These are phyloP conservation scores for Circinella minor DNA, from an alignment of 371 early-diverging fungal species.

Conservation along the genomic window DNA sequence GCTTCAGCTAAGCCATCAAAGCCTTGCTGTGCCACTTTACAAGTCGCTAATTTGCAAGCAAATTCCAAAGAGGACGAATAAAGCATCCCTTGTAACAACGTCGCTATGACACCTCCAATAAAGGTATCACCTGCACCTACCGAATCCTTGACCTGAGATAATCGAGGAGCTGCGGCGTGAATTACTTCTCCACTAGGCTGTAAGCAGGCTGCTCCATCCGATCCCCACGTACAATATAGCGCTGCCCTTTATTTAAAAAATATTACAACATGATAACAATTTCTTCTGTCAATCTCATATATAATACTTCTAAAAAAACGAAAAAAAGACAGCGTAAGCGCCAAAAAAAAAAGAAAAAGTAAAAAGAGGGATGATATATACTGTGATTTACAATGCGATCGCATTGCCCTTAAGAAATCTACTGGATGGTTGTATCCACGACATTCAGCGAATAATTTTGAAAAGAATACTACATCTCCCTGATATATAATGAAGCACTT, in stretches of 20 bases:
- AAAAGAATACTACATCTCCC: constrained; percentile 74
- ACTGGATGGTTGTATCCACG: constrained; percentile 51
- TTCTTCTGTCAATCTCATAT: neutral
- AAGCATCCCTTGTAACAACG: constrained; percentile 15
- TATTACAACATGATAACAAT: neutral
- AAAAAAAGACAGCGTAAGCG: no score
- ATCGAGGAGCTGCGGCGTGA: constrained; percentile 42
- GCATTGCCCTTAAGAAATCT: constrained; percentile 48
- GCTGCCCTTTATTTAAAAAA: constrained; percentile 37
- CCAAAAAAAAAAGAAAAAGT: no score
- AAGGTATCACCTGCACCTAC: constrained; percentile 79
- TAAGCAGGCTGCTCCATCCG: constrained; percentile 56
- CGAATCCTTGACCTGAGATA: constrained; percentile 55
- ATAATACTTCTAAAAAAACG: neutral
- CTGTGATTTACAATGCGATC: constrained; percentile 50
- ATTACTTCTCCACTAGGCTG: constrained; percentile 42
- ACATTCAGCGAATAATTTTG: constrained; percentile 66
- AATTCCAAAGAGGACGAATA: constrained; percentile 36
- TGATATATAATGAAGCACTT: neutral
- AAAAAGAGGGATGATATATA: constrained; percentile 19
- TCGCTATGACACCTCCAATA: constrained; percentile 63
- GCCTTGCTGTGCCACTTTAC: constrained; percentile 67
- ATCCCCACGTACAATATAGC: constrained; percentile 66
- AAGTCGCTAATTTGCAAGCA: constrained; percentile 63
- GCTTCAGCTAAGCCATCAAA: constrained; percentile 46